Evolutionary conservation across 2,329 filamentous ascomycete species (phyloP), one percentile per base, ranked within the genome.

Genomic region (Dichotomopilus funicola): DNA sequence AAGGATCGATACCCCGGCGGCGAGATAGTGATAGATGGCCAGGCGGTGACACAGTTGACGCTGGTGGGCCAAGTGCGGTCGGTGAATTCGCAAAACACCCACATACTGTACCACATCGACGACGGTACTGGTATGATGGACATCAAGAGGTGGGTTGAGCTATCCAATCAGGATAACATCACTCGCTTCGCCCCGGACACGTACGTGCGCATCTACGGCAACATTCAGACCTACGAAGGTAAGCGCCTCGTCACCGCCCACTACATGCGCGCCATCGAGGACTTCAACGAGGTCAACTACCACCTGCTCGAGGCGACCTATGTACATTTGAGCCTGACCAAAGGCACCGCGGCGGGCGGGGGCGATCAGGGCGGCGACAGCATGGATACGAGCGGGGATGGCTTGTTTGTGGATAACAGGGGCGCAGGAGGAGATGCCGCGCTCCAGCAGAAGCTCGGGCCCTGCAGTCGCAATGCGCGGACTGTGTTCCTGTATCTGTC

Each of bases 111-210:
- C 79, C 88, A 86, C 66, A 77, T 99, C 65, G 94, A 99, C 73
- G 94, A 99, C 72, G 94, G 94, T 69, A 99, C 95, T 1, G 91
- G 90, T 58, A 79, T 85, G 59, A 86, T 96, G 65, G 95, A 99
- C 72, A 91, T 90, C 63, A 95, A 94, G 76, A 85, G 88, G 70
- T 95, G 88, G 87, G 78, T 88, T 55, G 87, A 92, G 72, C 73
- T 79, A 62, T 81, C 83, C 67, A 79, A 79, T 67, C 71, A 72
- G 55, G 76, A 79, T 38, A 70, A 34, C 74, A 76, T 61, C 69
- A 12, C 49, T 6, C 43, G 6, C 36, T 82, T 89, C 63, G 79
- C 83, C 61, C 78, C 87, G 62, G 87, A 92, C 66, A 81, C 85
- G 52, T 92, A 95, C 72, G 89, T 92, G 51, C 86, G 91, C 66